A percentile compares a stretch with the other conserved stretches of the same genome.
These are phyloP conservation scores for Prunus mongolica DNA, from an alignment of 306 rosid genomes.

Conservation along the genomic window DNA sequence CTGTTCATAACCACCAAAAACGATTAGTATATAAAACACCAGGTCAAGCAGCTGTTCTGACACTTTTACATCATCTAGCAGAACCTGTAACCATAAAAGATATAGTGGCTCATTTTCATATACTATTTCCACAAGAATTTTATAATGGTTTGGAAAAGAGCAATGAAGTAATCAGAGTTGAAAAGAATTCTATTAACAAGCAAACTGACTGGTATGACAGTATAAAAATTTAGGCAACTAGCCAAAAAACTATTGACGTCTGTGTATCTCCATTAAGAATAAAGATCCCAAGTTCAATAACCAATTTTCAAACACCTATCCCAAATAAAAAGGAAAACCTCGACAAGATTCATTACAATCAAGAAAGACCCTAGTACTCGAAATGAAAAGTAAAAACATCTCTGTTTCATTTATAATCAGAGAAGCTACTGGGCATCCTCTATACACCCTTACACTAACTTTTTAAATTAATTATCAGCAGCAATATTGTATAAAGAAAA, in stretches of 20 bases:
- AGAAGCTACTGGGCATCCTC: background rate
- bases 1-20: conserved; percentile 69
- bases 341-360: background rate
- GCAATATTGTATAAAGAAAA: background rate
- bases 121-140: conserved; percentile 14
- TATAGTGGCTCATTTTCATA: conserved; percentile 4
- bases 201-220: background rate
- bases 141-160: background rate
- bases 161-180: background rate
- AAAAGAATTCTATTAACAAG: background rate
- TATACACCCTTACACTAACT: background rate
- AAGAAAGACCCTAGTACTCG: too few relatives aligned
- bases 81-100: conserved; percentile 53
- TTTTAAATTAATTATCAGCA: background rate
- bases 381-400: background rate
- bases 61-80: conserved; percentile 77
- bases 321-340: background rate
- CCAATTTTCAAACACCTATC: background rate
- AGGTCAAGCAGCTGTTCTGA: conserved; percentile 77
- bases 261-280: background rate
- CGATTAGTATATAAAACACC: conserved; percentile 70
- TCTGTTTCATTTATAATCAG: background rate
- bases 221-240: background rate
- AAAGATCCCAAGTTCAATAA: background rate
- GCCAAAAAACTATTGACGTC: background rate